Evolutionary conservation across 768 basidiomycete species (phyloP).

Genomic region (Boletus eberwhitei): DNA sequence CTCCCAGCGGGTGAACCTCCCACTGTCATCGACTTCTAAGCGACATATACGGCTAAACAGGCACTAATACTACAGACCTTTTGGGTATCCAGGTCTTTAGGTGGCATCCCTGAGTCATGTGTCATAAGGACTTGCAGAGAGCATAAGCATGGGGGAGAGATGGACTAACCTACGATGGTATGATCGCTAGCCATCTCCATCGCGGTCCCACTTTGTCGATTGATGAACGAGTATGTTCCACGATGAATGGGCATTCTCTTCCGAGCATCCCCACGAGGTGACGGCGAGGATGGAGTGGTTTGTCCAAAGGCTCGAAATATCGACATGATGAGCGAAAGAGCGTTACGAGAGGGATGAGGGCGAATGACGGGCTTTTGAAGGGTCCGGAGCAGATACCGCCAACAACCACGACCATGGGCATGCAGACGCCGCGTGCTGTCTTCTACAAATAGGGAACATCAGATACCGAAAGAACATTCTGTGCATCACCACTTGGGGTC

Average conservation of each 20-base stretch:
- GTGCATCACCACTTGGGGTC: conserved; percentile 5
- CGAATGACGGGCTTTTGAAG: conserved; percentile 11
- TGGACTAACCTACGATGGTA: conserved; percentile 21
- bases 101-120: conserved; percentile 26
- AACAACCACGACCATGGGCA: conserved; percentile 16
- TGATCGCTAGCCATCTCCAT: conserved; percentile 28
- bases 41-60: not conserved
- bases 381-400: not conserved
- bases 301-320: conserved; percentile 23
- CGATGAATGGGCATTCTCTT: conserved; percentile 28
- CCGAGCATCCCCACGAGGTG: conserved; percentile 11
- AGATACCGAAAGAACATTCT: conserved; percentile 14
- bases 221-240: conserved; percentile 30
- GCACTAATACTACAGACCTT: conserved; percentile 15
- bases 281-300: conserved; percentile 3
- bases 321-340: conserved; percentile 13
- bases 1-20: conserved; percentile 29
- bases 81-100: conserved; percentile 27
- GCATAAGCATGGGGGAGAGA: not conserved
- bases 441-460: not conserved
- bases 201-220: conserved; percentile 33
- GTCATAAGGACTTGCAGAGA: not conserved
- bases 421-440: conserved; percentile 18
- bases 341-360: not conserved
- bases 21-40: conserved; percentile 16